Conservation (phyloP, 2,329 filamentous ascomycete species). For the Aureobasidium sp. region DNA sequence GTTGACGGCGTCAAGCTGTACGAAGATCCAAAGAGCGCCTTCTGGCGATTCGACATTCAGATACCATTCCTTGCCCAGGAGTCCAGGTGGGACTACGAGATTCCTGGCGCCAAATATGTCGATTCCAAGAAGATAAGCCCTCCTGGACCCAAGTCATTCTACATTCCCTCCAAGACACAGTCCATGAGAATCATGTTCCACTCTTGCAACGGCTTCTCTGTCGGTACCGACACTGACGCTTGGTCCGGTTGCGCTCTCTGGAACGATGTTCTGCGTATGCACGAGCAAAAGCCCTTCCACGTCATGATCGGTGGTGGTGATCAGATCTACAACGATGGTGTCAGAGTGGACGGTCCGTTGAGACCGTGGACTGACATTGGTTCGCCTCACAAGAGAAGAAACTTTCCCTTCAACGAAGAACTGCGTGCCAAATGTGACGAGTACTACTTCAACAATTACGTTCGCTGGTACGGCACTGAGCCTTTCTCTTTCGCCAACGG, state of each 20-base stretch:
- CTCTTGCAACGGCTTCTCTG: constrained; percentile 62
- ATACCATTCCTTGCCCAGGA: constrained; percentile 65
- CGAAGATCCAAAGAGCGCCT: constrained; percentile 51
- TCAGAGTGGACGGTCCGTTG: constrained; percentile 76
- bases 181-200: constrained; percentile 66
- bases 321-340: constrained; percentile 71
- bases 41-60: constrained; percentile 52
- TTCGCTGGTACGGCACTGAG: constrained; percentile 62
- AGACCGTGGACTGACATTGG: constrained; percentile 55
- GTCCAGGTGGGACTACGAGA: constrained; percentile 69
- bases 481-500: constrained; percentile 53
- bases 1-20: constrained; percentile 51
- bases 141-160: constrained; percentile 43
- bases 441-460: constrained; percentile 56
- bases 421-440: constrained; percentile 53
- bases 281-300: constrained; percentile 54
- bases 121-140: constrained; percentile 33
- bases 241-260: constrained; percentile 55
- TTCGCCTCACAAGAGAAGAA: constrained; percentile 54
- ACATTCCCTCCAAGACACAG: constrained; percentile 51
- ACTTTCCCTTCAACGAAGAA: constrained; percentile 58
- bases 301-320: constrained; percentile 85
- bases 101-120: constrained; percentile 58
- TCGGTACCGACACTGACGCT: constrained; percentile 56
- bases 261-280: constrained; percentile 57